These are phyloP conservation scores for Aspergillus asperescens DNA, from an alignment of 495 filamentous ascomycete species.

Conservation along the genomic window DNA sequence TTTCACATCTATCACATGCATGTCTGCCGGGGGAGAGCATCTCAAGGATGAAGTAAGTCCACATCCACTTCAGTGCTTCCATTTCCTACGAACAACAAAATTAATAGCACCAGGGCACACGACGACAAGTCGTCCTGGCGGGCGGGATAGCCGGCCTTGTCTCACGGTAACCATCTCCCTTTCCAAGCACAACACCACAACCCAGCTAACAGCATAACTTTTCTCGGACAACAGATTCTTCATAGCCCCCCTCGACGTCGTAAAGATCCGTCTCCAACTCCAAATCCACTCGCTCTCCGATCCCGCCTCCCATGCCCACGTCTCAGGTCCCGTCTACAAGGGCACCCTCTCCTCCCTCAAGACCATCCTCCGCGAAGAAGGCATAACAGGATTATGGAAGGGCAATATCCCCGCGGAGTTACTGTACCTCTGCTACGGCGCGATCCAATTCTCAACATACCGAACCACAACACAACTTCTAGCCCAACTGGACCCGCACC, in stretches of 20 bases:
- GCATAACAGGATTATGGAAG: slow-evolving; percentile 77
- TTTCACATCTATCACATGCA: slow-evolving; percentile 43
- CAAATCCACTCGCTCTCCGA: slow-evolving; percentile 76
- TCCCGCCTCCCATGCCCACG: slow-evolving; percentile 39
- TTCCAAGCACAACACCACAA: neutral
- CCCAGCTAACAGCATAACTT: neutral
- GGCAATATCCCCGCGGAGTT: slow-evolving; percentile 94
- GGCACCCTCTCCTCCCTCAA: neutral
- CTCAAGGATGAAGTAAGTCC: slow-evolving; percentile 90
- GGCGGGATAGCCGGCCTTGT: slow-evolving; percentile 86
- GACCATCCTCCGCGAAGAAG: slow-evolving; percentile 4
- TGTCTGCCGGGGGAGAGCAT: slow-evolving; percentile 67
- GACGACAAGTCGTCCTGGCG: slow-evolving; percentile 72
- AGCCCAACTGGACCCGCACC: slow-evolving; percentile 43
- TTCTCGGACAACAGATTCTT: slow-evolving; percentile 60
- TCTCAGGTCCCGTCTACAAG: slow-evolving; percentile 2
- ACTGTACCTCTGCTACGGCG: slow-evolving; percentile 85
- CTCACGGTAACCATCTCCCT: slow-evolving; percentile 55
- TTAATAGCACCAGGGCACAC: slow-evolving; percentile 59
- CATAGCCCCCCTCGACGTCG: slow-evolving; percentile 87
- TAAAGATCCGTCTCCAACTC: slow-evolving; percentile 94
- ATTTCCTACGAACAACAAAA: too few relatives aligned
- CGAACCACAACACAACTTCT: slow-evolving; percentile 61
- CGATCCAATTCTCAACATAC: slow-evolving; percentile 88
- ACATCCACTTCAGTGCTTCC: too few relatives aligned